Conservation (phyloP, 2,329 filamentous ascomycete species). For the Geosmithia flava region DNA sequence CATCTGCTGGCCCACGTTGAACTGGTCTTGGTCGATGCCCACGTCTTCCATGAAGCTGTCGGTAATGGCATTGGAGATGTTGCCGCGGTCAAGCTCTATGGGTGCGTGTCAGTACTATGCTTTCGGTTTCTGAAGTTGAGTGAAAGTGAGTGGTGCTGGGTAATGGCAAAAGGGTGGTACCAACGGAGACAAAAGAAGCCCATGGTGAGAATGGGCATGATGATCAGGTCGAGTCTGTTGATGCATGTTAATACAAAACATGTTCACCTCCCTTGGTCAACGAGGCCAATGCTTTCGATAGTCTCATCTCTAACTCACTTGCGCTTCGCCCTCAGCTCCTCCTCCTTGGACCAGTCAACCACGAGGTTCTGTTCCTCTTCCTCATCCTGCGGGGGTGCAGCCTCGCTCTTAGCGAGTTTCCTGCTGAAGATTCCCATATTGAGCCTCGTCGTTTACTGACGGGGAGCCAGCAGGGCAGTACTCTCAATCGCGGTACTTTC, state of each 20-base stretch:
- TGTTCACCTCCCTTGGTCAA: neutral
- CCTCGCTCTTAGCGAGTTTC: too few relatives aligned
- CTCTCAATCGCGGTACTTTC: too few relatives aligned
- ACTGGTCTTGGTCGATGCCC: conserved; percentile 30
- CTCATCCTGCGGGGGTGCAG: too few relatives aligned
- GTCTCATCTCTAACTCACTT: conserved; percentile 15
- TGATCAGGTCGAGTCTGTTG: conserved; percentile 22
- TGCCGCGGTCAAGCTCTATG: conserved; percentile 25
- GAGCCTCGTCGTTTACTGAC: too few relatives aligned
- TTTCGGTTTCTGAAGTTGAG: neutral
- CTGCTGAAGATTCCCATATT: too few relatives aligned
- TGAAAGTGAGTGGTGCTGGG: neutral
- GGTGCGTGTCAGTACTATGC: conserved; percentile 35
- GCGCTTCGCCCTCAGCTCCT: conserved; percentile 22
- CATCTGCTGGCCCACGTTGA: conserved; percentile 32
- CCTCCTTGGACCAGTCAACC: conserved; percentile 20
- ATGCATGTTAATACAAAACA: neutral
- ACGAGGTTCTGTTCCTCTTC: conserved; percentile 1
- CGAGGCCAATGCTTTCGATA: neutral
- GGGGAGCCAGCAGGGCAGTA: too few relatives aligned
- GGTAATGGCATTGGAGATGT: conserved; percentile 30
- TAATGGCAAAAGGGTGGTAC: conserved; percentile 5
- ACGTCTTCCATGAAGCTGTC: conserved; percentile 30
- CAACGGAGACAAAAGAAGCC: conserved; percentile 29
- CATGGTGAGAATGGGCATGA: conserved; percentile 27